These are phyloP conservation scores for Hypomontagnella submonticulosa DNA, from an alignment of 495 filamentous ascomycete genomes.

Conservation along the genomic window DNA sequence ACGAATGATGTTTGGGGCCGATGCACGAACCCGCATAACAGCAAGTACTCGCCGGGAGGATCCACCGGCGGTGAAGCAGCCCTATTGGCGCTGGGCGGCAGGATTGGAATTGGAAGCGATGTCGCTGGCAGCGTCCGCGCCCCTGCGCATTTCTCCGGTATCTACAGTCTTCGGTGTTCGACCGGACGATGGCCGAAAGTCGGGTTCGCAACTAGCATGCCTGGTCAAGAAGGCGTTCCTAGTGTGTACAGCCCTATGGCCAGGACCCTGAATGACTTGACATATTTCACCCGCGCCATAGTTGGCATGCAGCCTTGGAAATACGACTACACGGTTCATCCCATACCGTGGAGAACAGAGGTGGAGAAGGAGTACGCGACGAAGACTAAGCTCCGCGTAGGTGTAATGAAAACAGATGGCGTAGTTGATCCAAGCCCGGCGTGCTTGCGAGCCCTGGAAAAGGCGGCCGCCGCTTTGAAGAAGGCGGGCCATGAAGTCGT, in stretches of 20 bases:
- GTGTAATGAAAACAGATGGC: conserved; percentile 82
- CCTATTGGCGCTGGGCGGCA: conserved; percentile 83
- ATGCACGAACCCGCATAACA: conserved; percentile 84
- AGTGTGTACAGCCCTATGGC: conserved; percentile 96
- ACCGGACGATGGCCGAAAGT: conserved; percentile 94
- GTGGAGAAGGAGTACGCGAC: conserved; percentile 67
- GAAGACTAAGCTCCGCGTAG: conserved; percentile 74
- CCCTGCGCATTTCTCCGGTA: conserved; percentile 90
- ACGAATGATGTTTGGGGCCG: conserved; percentile 91
- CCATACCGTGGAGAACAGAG: conserved; percentile 79
- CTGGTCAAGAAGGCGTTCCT: conserved; percentile 90
- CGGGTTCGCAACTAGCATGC: conserved; percentile 89
- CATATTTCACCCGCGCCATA: conserved; percentile 83
- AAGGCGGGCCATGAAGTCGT: conserved; percentile 80
- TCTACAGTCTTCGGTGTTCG: conserved; percentile 90
- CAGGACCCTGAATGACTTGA: conserved; percentile 83
- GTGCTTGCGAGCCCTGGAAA: conserved; percentile 79
- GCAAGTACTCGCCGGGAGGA: conserved; percentile 87
- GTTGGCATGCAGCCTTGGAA: conserved; percentile 90
- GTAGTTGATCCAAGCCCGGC: conserved; percentile 91
- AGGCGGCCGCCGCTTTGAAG: conserved; percentile 72
- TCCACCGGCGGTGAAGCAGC: conserved; percentile 92
- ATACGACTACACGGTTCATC: conserved; percentile 88
- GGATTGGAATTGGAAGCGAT: conserved; percentile 96
- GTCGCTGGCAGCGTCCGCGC: conserved; percentile 91